phyloP scores from a whole-genome alignment of 2,329 filamentous ascomycete genomes.

The Fusarium guadeloupense region DNA sequence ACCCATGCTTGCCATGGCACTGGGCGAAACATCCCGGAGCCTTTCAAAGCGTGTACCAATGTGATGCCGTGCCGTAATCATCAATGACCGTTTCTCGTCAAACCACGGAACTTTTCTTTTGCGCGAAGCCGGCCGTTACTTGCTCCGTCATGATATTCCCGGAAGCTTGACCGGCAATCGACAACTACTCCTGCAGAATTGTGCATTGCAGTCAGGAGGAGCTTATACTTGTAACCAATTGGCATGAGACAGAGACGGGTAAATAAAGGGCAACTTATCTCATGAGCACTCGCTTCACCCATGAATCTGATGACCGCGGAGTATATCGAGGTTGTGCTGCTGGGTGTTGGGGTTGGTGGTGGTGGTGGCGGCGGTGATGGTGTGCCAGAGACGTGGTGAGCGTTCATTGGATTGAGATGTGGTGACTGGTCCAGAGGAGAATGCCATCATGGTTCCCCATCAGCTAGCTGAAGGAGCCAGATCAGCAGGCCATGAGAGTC shows the following conservation, averaged over 20 bases:
- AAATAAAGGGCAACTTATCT: slow-evolving; percentile 16
- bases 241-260: slow-evolving; percentile 14
- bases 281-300: slow-evolving; percentile 9
- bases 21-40: slow-evolving; percentile 38
- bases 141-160: slow-evolving; percentile 8
- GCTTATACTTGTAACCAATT: neutral
- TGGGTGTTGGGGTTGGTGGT: slow-evolving; percentile 35
- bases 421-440: slow-evolving; percentile 37
- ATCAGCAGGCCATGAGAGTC: slow-evolving; percentile 17
- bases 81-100: slow-evolving; percentile 7
- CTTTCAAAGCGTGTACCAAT: slow-evolving; percentile 17
- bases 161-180: neutral
- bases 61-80: slow-evolving; percentile 26
- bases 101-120: slow-evolving; percentile 7
- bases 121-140: slow-evolving; percentile 39
- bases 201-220: slow-evolving; percentile 9
- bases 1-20: slow-evolving; percentile 19
- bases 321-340: slow-evolving; percentile 29
- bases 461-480: slow-evolving; percentile 18
- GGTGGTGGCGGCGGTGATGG: slow-evolving; percentile 42
- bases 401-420: slow-evolving; percentile 47
- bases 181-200: slow-evolving; percentile 1
- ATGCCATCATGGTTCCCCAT: slow-evolving; percentile 26
- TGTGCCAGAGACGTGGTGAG: slow-evolving; percentile 50
- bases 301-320: slow-evolving; percentile 31